Percentiles rank a stretch among this genome's conserved stretches.
phyloP scores from a whole-genome alignment of 1,139 yeast genomes.

The Candida dubliniensis region DNA sequence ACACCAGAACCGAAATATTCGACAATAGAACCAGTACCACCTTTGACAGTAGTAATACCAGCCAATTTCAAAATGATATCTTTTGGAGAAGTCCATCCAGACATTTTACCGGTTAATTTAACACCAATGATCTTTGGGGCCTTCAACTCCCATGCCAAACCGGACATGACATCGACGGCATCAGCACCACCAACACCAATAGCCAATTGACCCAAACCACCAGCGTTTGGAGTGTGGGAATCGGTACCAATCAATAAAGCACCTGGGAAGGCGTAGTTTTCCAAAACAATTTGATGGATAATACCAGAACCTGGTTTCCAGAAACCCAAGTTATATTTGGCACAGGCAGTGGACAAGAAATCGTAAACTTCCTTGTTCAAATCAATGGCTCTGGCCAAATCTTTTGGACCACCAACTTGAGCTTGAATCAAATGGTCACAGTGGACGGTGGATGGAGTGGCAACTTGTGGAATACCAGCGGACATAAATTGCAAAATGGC shows the following conservation, averaged over 20 bases:
- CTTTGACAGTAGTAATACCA: constrained; percentile 88
- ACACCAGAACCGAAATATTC: constrained; percentile 98
- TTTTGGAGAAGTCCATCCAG: constrained; percentile 95
- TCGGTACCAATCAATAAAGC: constrained; percentile 96
- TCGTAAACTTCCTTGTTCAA: constrained; percentile 96
- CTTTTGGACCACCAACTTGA: constrained; percentile 89
- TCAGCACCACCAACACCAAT: constrained; percentile 99
- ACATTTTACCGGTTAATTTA: constrained; percentile 79
- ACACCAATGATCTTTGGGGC: constrained; percentile 95
- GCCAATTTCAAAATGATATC: constrained; percentile 92
- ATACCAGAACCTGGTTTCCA: constrained; percentile 99
- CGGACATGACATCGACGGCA: constrained; percentile 95
- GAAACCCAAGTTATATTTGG: constrained; percentile 98
- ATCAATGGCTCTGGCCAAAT: constrained; percentile 89
- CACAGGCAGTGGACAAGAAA: constrained; percentile 90
- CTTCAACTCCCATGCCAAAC: constrained; percentile 98
- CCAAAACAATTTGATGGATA: constrained; percentile 94
- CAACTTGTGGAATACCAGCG: constrained; percentile 91
- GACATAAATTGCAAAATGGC: constrained; percentile 98
- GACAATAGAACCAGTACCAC: constrained; percentile 95
- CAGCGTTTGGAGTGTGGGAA: constrained; percentile 97
- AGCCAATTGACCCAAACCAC: constrained; percentile 95
- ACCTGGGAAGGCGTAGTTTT: constrained; percentile 94
- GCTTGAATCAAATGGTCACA: constrained; percentile 99
- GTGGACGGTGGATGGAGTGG: constrained; percentile 97